A percentile compares a stretch with the other conserved stretches of the same genome.
phyloP scores from a whole-genome alignment of 1,139 yeast species.

The Hansenula sp. region DNA sequence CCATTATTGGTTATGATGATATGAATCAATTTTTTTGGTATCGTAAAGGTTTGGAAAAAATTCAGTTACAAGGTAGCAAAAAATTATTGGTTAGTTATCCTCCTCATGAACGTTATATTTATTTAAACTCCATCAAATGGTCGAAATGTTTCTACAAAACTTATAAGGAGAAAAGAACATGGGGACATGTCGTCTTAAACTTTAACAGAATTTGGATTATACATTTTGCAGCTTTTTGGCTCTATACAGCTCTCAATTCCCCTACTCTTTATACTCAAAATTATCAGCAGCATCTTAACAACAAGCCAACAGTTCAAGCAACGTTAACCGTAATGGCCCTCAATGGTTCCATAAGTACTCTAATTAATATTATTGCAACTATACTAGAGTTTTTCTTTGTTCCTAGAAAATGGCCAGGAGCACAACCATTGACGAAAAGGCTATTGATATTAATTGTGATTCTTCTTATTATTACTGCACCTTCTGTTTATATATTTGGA shows the following conservation, averaged over 20 bases:
- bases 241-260: constrained; percentile 49
- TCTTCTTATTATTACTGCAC: constrained; percentile 31
- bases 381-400: constrained; percentile 43
- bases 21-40: constrained; percentile 65
- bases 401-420: constrained; percentile 54
- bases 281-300: constrained; percentile 40
- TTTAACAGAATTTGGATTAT: constrained; percentile 62
- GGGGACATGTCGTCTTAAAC: constrained; percentile 54
- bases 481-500: constrained; percentile 38
- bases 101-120: constrained; percentile 41
- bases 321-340: constrained; percentile 44
- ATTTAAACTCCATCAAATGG: constrained; percentile 45
- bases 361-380: constrained; percentile 39
- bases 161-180: constrained; percentile 51
- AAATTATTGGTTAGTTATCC: constrained; percentile 37
- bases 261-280: constrained; percentile 49
- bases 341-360: constrained; percentile 45
- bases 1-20: constrained; percentile 58
- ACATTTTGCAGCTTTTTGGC: constrained; percentile 57
- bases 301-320: constrained; percentile 44
- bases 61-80: constrained; percentile 33
- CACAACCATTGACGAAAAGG: constrained; percentile 38
- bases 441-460: constrained; percentile 28
- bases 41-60: constrained; percentile 41
- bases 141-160: constrained; percentile 47